Conservation (phyloP, 2,329 filamentous ascomycete genomes). For the Apiospora saccharicola region DNA sequence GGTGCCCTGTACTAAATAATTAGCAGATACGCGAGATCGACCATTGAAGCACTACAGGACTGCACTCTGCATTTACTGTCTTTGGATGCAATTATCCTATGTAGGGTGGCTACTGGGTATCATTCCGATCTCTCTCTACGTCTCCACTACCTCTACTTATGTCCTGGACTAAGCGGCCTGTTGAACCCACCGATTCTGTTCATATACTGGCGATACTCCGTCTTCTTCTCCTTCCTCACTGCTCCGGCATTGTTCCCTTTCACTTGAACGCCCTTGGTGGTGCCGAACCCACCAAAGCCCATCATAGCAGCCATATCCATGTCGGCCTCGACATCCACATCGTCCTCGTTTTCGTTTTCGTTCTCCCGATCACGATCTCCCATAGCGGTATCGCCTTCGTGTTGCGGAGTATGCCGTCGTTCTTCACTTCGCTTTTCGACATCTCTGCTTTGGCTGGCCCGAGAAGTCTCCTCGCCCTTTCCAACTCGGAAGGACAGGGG, state of each 20-base stretch:
- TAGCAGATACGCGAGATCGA: slow-evolving; percentile 3
- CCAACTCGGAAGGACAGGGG: slow-evolving; percentile 48
- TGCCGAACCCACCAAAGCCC: slow-evolving; percentile 87
- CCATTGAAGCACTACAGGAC: background rate
- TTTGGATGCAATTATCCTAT: slow-evolving; percentile 1
- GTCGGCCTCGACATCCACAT: slow-evolving; percentile 71
- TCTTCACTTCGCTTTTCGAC: slow-evolving; percentile 33
- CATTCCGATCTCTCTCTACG: background rate
- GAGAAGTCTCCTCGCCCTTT: slow-evolving; percentile 41
- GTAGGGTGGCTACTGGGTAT: slow-evolving; percentile 5
- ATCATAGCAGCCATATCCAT: slow-evolving; percentile 83
- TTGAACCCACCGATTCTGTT: slow-evolving; percentile 86
- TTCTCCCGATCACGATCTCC: slow-evolving; percentile 38
- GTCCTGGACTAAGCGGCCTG: slow-evolving; percentile 71
- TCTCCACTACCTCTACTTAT: slow-evolving; percentile 25
- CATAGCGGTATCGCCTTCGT: slow-evolving; percentile 37
- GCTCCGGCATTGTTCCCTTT: slow-evolving; percentile 84
- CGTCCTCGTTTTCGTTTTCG: slow-evolving; percentile 54
- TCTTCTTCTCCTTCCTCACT: slow-evolving; percentile 91
- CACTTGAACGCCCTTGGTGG: slow-evolving; percentile 89
- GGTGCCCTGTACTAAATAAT: background rate
- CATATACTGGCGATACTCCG: slow-evolving; percentile 97
- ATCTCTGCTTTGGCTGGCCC: slow-evolving; percentile 31
- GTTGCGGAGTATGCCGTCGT: slow-evolving; percentile 27
- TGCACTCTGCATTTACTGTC: background rate